Percentiles rank a stretch among this genome's conserved stretches.
Conservation (phyloP, 2,329 filamentous ascomycete species). For the Pyrenophora seminiperda region DNA sequence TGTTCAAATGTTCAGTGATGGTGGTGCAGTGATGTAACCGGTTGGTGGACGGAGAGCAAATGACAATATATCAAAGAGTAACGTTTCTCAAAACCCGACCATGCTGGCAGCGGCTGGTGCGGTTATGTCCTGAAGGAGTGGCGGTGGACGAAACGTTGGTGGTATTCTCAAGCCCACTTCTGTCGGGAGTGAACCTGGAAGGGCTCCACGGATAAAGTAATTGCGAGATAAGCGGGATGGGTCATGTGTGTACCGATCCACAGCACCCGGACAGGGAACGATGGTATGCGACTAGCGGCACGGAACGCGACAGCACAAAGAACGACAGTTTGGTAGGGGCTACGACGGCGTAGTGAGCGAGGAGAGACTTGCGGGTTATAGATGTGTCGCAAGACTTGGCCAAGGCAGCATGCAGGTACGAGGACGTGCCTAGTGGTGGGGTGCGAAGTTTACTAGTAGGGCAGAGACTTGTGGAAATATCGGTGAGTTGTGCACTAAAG, state of each 20-base stretch:
- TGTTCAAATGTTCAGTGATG: background rate
- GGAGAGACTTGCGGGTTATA: slow-evolving; percentile 36
- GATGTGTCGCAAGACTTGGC: slow-evolving; percentile 26
- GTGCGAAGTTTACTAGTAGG: slow-evolving; percentile 28
- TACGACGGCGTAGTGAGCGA: slow-evolving; percentile 32
- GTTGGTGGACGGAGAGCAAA: slow-evolving; percentile 10
- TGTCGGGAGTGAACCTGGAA: slow-evolving; percentile 28
- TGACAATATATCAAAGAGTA: slow-evolving; percentile 24
- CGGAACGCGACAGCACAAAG: slow-evolving; percentile 30
- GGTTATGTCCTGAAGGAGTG: slow-evolving; percentile 21
- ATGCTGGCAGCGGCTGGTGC: slow-evolving; percentile 30
- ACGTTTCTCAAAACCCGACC: slow-evolving; percentile 36
- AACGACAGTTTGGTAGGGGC: slow-evolving; percentile 30
- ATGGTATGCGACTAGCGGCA: slow-evolving; percentile 39
- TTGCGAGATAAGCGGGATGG: slow-evolving; percentile 34
- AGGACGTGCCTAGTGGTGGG: slow-evolving; percentile 29
- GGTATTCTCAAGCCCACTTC: slow-evolving; percentile 23
- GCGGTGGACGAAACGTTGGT: slow-evolving; percentile 27
- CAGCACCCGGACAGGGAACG: slow-evolving; percentile 30
- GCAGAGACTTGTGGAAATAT: slow-evolving; percentile 36
- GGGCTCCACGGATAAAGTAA: slow-evolving; percentile 40
- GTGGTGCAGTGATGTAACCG: background rate
- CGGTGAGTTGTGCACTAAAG: slow-evolving; percentile 36
- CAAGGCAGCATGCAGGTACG: slow-evolving; percentile 37
- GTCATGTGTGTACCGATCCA: slow-evolving; percentile 46